Evolutionary conservation across 768 basidiomycete genomes (phyloP).

Genomic region (Lanmaoa rubissima): DNA sequence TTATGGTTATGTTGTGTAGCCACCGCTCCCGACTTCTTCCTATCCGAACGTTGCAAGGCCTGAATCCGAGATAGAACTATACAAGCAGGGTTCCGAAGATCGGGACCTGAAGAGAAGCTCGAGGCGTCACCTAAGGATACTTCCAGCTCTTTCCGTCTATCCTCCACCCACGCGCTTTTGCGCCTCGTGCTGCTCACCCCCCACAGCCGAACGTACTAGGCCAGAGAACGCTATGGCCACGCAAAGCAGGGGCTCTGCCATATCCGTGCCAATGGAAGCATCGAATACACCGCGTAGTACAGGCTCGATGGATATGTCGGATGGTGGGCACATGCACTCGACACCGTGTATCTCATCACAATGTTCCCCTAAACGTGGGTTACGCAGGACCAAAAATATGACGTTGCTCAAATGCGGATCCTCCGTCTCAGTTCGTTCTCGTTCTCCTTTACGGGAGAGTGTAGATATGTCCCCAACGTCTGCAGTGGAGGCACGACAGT

Average conservation of each 20-base stretch:
- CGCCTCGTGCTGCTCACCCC: conserved; percentile 12
- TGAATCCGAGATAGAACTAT: conserved; percentile 5
- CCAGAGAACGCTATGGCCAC: conserved; percentile 5
- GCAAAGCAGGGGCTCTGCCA: conserved; percentile 17
- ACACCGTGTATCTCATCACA: conserved; percentile 26
- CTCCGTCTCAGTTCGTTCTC: conserved; percentile 21
- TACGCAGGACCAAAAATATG: conserved; percentile 41
- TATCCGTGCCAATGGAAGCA: conserved; percentile 23
- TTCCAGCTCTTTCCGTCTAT: conserved; percentile 22
- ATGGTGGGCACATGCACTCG: conserved; percentile 14
- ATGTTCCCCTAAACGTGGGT: conserved; percentile 31
- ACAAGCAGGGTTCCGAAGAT: conserved; percentile 14
- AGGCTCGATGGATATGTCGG: conserved; percentile 18
- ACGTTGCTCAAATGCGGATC: conserved; percentile 30
- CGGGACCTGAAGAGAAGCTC: conserved; percentile 13
- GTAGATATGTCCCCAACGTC: conserved; percentile 18
- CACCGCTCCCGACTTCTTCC: conserved; percentile 19
- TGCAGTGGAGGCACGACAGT: conserved; percentile 18
- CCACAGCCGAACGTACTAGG: conserved; percentile 2
- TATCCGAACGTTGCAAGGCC: conserved; percentile 12
- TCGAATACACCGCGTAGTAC: conserved; percentile 21
- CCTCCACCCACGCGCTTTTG: conserved; percentile 12
- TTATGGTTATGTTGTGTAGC: conserved; percentile 18
- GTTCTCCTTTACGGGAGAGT: conserved; percentile 23
- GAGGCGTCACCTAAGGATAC: conserved; percentile 17